phyloP scores from a whole-genome alignment of 2,329 filamentous ascomycete genomes.

The Arthrobotrys sphaeroides region DNA sequence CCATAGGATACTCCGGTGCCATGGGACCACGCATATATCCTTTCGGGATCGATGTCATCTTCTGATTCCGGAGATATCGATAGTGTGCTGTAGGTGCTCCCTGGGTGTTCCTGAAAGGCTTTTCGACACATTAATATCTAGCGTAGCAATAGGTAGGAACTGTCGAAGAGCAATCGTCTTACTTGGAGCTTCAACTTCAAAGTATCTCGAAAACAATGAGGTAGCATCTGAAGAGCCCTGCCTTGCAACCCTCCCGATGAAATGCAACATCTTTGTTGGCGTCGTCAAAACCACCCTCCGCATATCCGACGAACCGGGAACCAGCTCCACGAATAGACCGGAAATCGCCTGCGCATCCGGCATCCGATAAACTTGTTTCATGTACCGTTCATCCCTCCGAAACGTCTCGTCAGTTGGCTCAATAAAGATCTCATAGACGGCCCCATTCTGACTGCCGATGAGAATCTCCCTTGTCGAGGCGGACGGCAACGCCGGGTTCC shows the following conservation, averaged over 20 bases:
- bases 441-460: slow-evolving; percentile 89
- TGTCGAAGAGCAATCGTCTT: slow-evolving; percentile 10
- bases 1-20: slow-evolving; percentile 88
- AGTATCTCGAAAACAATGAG: slow-evolving; percentile 85
- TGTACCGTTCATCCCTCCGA: slow-evolving; percentile 89
- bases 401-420: slow-evolving; percentile 96
- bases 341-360: slow-evolving; percentile 80
- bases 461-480: slow-evolving; percentile 94
- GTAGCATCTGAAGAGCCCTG: slow-evolving; percentile 79
- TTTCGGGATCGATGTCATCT: slow-evolving; percentile 71
- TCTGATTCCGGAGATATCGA: slow-evolving; percentile 57
- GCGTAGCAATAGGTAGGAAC: background rate
- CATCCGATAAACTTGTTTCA: slow-evolving; percentile 83
- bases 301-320: slow-evolving; percentile 74
- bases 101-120: slow-evolving; percentile 55
- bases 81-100: slow-evolving; percentile 56
- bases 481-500: slow-evolving; percentile 92
- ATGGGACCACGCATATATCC: slow-evolving; percentile 89
- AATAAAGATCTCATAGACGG: slow-evolving; percentile 93
- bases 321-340: slow-evolving; percentile 82
- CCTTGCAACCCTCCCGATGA: slow-evolving; percentile 78
- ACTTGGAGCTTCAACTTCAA: slow-evolving; percentile 74
- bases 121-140: background rate
- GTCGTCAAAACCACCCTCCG: slow-evolving; percentile 83
- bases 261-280: slow-evolving; percentile 78